A percentile compares a stretch with the other conserved stretches of the same genome.
Evolutionary conservation across 208 protist species (phyloP).

Genomic region (Trypanosoma brucei): DNA sequence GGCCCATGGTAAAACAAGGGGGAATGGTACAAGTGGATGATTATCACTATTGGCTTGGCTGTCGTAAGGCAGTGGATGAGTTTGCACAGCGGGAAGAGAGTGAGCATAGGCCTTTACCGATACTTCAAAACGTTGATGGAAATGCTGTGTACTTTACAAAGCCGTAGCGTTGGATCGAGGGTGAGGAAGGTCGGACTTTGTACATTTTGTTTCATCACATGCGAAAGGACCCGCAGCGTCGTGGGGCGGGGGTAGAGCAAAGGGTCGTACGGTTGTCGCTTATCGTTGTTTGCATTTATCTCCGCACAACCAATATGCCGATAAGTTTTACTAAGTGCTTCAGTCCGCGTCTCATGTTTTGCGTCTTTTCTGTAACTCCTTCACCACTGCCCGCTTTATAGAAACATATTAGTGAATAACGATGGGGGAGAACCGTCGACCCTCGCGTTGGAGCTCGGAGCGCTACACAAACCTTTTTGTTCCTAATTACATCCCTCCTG

Average conservation of each 20-base stretch:
- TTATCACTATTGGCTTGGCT: slow-evolving; percentile 79
- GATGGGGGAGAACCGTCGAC: slow-evolving; percentile 20
- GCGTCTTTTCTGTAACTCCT: not conserved
- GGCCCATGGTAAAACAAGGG: slow-evolving; percentile 27
- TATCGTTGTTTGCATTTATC: no score
- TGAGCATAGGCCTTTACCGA: slow-evolving; percentile 1
- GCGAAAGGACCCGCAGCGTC: no score
- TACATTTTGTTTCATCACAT: no score
- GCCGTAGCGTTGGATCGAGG: not conserved
- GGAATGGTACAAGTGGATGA: slow-evolving; percentile 76
- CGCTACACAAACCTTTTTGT: slow-evolving; percentile 79
- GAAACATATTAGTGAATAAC: not conserved
- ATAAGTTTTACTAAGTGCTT: no score
- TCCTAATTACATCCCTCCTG: slow-evolving; percentile 84
- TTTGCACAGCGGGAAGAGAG: slow-evolving; percentile 9
- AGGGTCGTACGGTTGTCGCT: no score
- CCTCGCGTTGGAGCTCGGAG: slow-evolving; percentile 70
- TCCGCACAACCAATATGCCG: no score
- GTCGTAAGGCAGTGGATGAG: slow-evolving; percentile 59
- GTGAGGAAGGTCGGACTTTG: not conserved
- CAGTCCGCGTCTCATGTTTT: no score
- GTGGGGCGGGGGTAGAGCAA: no score
- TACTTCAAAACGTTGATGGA: slow-evolving; percentile 36
- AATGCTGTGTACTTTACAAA: slow-evolving; percentile 63
- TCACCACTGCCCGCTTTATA: not conserved